Conservation (phyloP, 805 yeast genomes). For the Cyberlindnera japonica region DNA sequence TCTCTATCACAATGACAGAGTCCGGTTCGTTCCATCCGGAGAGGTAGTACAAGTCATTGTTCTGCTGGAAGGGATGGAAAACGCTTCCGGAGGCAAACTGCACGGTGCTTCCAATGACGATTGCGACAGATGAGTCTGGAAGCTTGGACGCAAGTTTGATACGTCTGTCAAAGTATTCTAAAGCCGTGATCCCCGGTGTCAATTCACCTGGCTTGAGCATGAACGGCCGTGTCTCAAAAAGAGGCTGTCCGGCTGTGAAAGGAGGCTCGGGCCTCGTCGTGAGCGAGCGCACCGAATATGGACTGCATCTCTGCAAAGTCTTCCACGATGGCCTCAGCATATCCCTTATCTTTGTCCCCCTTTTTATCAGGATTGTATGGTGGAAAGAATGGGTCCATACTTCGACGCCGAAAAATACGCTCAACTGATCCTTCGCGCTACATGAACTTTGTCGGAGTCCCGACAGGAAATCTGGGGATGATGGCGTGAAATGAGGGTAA, state of each 20-base stretch:
- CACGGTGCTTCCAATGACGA: slow-evolving; percentile 66
- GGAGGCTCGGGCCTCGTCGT: slow-evolving; percentile 22
- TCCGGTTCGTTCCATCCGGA: slow-evolving; percentile 94
- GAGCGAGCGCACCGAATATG: neutral
- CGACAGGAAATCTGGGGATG: neutral
- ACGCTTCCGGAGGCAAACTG: slow-evolving; percentile 89
- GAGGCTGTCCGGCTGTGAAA: slow-evolving; percentile 75
- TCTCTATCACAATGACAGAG: slow-evolving; percentile 64
- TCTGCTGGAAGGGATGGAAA: slow-evolving; percentile 88
- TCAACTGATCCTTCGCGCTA: neutral
- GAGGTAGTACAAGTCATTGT: slow-evolving; percentile 79
- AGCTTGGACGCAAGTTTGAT: slow-evolving; percentile 50
- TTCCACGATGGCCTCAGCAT: slow-evolving; percentile 1
- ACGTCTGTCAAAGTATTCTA: slow-evolving; percentile 78
- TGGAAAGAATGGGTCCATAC: neutral
- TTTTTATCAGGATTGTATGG: neutral
- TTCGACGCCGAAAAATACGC: neutral
- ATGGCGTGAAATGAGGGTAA: neutral
- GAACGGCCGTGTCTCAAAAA: slow-evolving; percentile 79
- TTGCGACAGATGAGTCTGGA: slow-evolving; percentile 63
- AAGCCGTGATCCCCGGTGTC: slow-evolving; percentile 83
- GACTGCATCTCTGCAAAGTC: neutral
- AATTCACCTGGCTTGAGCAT: slow-evolving; percentile 70
- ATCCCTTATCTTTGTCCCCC: too few relatives aligned
- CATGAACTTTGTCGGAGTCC: neutral